Percentiles rank a stretch among this genome's conserved stretches.
Conservation (phyloP, 331 rosid genomes). For the Malus hybrid region DNA sequence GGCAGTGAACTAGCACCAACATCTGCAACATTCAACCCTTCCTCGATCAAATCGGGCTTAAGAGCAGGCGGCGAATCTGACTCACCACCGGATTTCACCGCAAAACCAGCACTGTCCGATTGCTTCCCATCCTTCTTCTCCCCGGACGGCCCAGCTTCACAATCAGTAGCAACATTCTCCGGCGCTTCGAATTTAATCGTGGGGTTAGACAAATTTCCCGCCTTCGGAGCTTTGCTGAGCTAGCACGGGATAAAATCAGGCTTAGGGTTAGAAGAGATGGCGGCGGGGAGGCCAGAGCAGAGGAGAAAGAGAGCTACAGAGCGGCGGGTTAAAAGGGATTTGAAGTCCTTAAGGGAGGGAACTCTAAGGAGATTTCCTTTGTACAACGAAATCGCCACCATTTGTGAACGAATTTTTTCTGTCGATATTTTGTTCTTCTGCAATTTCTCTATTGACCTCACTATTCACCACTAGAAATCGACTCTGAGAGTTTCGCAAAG, state of each 20-base stretch:
- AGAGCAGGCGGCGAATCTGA: slow-evolving; percentile 20
- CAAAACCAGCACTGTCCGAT: slow-evolving; percentile 21
- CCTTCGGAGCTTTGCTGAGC: slow-evolving; percentile 15
- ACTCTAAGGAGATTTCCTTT: slow-evolving; percentile 92
- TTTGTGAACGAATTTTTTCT: neutral
- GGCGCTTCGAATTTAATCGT: slow-evolving; percentile 8
- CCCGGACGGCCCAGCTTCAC: slow-evolving; percentile 42
- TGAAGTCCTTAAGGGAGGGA: slow-evolving; percentile 67
- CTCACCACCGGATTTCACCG: slow-evolving; percentile 24
- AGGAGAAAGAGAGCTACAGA: too few relatives aligned
- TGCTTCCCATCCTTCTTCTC: slow-evolving; percentile 20
- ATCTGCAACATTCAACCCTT: slow-evolving; percentile 23
- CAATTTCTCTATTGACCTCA: neutral
- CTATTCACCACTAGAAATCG: too few relatives aligned
- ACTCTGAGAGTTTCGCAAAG: too few relatives aligned
- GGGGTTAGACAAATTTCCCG: neutral
- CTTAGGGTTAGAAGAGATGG: slow-evolving; percentile 16
- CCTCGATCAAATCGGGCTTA: slow-evolving; percentile 17
- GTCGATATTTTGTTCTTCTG: neutral
- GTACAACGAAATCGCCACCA: slow-evolving; percentile 94
- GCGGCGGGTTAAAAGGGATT: slow-evolving; percentile 57
- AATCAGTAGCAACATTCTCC: slow-evolving; percentile 9
- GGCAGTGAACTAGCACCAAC: slow-evolving; percentile 10
- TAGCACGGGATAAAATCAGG: neutral
- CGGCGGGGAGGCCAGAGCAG: slow-evolving; percentile 7